Base-by-base conservation (phyloP, 129 eudicot species). In the Cynara cardunculus region DNA sequence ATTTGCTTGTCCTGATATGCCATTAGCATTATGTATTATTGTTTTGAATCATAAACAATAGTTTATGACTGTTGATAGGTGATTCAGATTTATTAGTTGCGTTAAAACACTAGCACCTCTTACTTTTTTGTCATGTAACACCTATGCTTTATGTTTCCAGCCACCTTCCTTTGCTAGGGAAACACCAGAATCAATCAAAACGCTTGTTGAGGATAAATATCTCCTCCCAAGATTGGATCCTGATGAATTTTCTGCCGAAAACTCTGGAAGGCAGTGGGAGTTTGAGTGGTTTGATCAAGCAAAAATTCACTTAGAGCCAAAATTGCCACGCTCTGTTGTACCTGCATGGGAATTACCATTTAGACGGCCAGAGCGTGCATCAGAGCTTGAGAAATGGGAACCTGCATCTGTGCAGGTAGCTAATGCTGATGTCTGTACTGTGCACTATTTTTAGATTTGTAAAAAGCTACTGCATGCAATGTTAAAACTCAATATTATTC, bases 311-410 rank as follows among this genome's bases (percentile, higher is more conserved):
- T 46, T 87, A 22, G 99, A 96, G 75, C 93, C 95, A 44, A 90
- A 97, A 39, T 37, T 91, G 82, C 97, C 97, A 5, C 97, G 97
- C n/a, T 86, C 97, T 59, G 83, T 90, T 30, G 88, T 89, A 84
- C 99, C 99, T 22, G 75, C 74, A 66, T 96, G 99, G 99, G 99
- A 96, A 69, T 83, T 96, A 80, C 99, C 99, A 64, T 96, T 89
- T 61, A 84, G 99, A 84, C 96, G 93, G 62, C 59, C 74, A 75
- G 67, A 31, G 27, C 62, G 3, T 24, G 74, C 78, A 24, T 62
- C 84, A 19, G 77, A 39, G 41, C 68, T 67, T 7, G 73, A 75
- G 22, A 85, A 64, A 35, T 96, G 97, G 97, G 97, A 92, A 84
- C 99, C 99, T 41, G 78, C 81, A 75, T 95, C 99, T 8, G 79